These are phyloP conservation scores for Pseudogymnoascus sp. DNA, from an alignment of 2,329 filamentous ascomycete species.

Conservation along the genomic window DNA sequence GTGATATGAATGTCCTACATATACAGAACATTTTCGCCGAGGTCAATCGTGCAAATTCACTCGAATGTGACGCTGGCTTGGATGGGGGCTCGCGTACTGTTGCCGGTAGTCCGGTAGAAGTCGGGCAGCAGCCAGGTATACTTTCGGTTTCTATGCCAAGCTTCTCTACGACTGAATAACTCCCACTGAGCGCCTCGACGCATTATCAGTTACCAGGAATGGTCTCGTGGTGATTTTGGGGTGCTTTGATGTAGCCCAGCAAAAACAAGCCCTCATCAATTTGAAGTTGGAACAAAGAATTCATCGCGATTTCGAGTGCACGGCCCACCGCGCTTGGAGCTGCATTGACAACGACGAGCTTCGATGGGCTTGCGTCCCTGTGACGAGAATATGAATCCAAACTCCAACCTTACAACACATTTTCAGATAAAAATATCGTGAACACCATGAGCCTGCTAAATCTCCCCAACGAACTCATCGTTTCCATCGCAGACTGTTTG, in stretches of 20 bases:
- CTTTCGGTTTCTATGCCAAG: background rate
- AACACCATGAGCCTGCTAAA: background rate
- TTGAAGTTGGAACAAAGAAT: background rate
- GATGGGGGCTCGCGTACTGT: background rate
- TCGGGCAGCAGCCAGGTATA: background rate
- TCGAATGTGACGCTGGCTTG: background rate
- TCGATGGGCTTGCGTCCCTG: background rate
- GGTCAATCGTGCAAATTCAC: background rate
- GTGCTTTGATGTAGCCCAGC: background rate
- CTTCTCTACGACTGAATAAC: background rate
- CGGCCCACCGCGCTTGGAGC: background rate
- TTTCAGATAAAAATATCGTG: background rate
- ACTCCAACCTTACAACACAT: background rate
- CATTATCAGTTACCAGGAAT: background rate
- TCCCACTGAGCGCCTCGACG: background rate
- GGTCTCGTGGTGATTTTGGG: background rate
- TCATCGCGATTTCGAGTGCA: background rate
- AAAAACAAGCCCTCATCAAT: background rate
- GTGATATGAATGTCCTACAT: background rate
- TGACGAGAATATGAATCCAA: background rate
- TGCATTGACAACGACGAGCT: background rate
- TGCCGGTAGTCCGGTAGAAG: background rate
- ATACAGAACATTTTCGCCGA: background rate
- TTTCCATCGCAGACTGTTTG: background rate
- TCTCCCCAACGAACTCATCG: background rate